Conservation (phyloP, 2,329 filamentous ascomycete species). For the Fusarium sp. region DNA sequence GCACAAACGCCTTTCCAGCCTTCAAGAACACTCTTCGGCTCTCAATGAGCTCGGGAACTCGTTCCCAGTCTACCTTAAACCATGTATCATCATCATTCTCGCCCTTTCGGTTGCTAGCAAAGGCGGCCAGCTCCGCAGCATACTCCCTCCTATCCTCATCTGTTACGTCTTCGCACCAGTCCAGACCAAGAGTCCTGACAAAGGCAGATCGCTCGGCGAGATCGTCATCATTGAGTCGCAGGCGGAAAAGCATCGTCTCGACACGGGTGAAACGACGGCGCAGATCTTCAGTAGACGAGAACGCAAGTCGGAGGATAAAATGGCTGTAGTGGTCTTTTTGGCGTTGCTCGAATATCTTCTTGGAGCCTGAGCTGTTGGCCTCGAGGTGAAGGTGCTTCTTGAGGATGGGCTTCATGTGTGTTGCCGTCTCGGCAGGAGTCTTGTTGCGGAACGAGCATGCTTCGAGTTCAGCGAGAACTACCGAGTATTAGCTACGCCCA, state of each 20-base stretch:
- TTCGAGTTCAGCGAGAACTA: slow-evolving; percentile 88
- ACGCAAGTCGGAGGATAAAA: slow-evolving; percentile 93
- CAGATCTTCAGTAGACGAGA: slow-evolving; percentile 89
- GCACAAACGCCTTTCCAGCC: slow-evolving; percentile 89
- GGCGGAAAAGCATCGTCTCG: slow-evolving; percentile 87
- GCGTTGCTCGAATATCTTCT: slow-evolving; percentile 73
- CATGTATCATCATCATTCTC: slow-evolving; percentile 78
- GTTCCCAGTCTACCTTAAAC: slow-evolving; percentile 97
- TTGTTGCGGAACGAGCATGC: slow-evolving; percentile 95
- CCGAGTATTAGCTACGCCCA: slow-evolving; percentile 15
- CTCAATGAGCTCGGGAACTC: slow-evolving; percentile 90
- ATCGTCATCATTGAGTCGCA: slow-evolving; percentile 83
- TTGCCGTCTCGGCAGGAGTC: slow-evolving; percentile 78
- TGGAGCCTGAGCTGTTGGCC: slow-evolving; percentile 71
- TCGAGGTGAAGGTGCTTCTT: slow-evolving; percentile 86
- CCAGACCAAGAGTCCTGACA: slow-evolving; percentile 76
- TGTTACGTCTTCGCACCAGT: slow-evolving; percentile 88
- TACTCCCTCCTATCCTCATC: slow-evolving; percentile 79
- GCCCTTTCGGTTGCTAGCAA: slow-evolving; percentile 49
- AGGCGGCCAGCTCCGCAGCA: slow-evolving; percentile 66
- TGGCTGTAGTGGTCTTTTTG: slow-evolving; percentile 98
- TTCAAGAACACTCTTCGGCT: slow-evolving; percentile 77
- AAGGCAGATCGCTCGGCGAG: slow-evolving; percentile 76
- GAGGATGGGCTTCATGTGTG: slow-evolving; percentile 85
- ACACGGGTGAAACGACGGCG: slow-evolving; percentile 84